Percentiles rank a stretch among this genome's conserved stretches.
These are phyloP conservation scores for Polychytrium aggregatum DNA, from an alignment of 192 early-diverging fungal species.

Conservation along the genomic window DNA sequence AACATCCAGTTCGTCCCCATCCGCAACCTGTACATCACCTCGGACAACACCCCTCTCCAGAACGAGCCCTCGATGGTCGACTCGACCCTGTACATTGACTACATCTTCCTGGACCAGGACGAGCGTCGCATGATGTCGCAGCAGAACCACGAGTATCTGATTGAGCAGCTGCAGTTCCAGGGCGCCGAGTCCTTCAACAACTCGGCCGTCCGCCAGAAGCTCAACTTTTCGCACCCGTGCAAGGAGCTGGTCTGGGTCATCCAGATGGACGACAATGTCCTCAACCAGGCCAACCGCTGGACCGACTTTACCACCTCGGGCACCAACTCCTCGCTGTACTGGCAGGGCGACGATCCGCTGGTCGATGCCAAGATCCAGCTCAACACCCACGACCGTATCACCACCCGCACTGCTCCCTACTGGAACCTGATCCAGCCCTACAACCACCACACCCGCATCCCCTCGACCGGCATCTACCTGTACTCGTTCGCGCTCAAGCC, in stretches of 20 bases:
- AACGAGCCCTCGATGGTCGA: neutral
- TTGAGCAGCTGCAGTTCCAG: neutral
- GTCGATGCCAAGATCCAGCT: too few relatives aligned
- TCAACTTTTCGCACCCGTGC: slow-evolving; percentile 2
- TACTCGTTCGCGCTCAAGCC: too few relatives aligned
- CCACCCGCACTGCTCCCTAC: too few relatives aligned
- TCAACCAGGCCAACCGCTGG: neutral
- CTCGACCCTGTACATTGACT: slow-evolving; percentile 1
- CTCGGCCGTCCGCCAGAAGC: neutral
- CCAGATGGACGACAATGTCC: neutral
- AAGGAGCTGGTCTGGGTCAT: slow-evolving; percentile 3
- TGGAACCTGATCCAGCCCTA: too few relatives aligned
- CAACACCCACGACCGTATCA: too few relatives aligned
- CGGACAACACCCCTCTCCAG: neutral
- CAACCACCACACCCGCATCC: too few relatives aligned
- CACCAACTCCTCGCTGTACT: too few relatives aligned
- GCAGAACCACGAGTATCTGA: slow-evolving; percentile 2
- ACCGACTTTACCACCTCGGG: slow-evolving; percentile 1
- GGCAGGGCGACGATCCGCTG: too few relatives aligned
- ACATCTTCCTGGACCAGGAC: slow-evolving; percentile 1
- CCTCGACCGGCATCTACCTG: too few relatives aligned
- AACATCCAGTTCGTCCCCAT: neutral
- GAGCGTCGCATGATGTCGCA: neutral
- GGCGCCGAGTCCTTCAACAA: neutral
- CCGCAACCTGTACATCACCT: neutral